Conservation (phyloP, 345 rosid species). For the Eucalyptus pauciflora region DNA sequence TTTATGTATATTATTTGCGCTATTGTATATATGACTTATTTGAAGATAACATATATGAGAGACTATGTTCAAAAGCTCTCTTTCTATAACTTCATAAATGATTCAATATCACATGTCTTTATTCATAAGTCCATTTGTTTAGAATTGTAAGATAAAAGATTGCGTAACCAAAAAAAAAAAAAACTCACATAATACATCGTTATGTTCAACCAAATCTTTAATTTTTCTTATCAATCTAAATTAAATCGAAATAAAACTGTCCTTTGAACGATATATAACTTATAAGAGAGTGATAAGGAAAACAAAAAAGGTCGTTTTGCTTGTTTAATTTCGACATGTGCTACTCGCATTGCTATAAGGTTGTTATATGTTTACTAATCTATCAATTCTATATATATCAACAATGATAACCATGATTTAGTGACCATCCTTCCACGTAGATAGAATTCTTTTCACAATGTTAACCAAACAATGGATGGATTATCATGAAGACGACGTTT, state of each 20-base stretch:
- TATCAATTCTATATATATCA: neutral
- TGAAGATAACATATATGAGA: neutral
- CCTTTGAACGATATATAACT: neutral
- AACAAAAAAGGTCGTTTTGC: neutral
- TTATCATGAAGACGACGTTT: neutral
- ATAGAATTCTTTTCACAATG: neutral
- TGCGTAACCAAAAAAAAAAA: neutral
- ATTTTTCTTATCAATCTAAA: neutral
- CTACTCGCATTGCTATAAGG: neutral
- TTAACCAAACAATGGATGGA: neutral
- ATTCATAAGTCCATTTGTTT: neutral
- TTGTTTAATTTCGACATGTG: neutral
- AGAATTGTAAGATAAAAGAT: neutral
- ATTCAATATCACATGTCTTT: neutral
- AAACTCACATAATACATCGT: rapidly evolving
- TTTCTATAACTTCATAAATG: neutral
- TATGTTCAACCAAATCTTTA: neutral
- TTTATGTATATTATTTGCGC: neutral
- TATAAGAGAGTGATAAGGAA: neutral
- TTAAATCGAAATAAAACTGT: neutral
- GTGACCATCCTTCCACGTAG: neutral
- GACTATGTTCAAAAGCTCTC: neutral
- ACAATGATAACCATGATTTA: neutral
- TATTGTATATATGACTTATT: neutral
- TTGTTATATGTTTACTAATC: neutral